Base-by-base conservation (phyloP, 1,139 yeast species). In the Geotrichum restrictum region DNA sequence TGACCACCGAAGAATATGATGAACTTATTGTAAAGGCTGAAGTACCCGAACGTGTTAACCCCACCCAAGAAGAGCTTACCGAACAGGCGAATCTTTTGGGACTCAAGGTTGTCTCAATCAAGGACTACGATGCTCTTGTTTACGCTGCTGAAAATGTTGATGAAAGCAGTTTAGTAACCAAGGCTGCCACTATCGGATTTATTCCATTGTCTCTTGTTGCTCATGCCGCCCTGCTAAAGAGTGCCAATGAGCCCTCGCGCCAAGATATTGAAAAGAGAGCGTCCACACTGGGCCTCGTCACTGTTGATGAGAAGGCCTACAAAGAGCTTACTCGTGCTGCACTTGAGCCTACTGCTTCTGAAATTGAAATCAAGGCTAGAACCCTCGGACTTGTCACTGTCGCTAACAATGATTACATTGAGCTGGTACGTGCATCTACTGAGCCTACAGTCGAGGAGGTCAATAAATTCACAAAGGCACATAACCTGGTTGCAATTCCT, bases 1-100 rank as follows among this genome's bases (percentile, higher is more conserved):
- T 83, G 21, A 74, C 84, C 2, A 62, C 66, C 47, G 78, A 73
- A 1, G 78, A 77, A 55, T 80, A 74, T 53, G 74, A 76, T 1
- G 55, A 48, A 6, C 56, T 54, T 3, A 42, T 49, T 13, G 34
- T 49, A n/a, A 41, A 60, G 19, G 51, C 59, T 19, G 60, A 61
- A 3, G 31, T 41, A 3, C 51, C 56, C 18, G 63, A 57, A 38
- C 51, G 65, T 1, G 46, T 45, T 11, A 11, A 52, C 59, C 53
- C 57, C 40, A 43, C 62, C 14, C 38, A 42, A 11, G 60, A 57
- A 6, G 59, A 58, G 4, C 36, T 57, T 2, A 31, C 38, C 13
- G 32, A 44, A 3, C 39, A 31, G 11, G 56, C 53, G 1, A 39
- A 34, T 6, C 31, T 11, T 3, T 14, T 38, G 11, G 54, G 54